Conservation (phyloP, 2,329 filamentous ascomycete species). For the Coniochaeta sp. region DNA sequence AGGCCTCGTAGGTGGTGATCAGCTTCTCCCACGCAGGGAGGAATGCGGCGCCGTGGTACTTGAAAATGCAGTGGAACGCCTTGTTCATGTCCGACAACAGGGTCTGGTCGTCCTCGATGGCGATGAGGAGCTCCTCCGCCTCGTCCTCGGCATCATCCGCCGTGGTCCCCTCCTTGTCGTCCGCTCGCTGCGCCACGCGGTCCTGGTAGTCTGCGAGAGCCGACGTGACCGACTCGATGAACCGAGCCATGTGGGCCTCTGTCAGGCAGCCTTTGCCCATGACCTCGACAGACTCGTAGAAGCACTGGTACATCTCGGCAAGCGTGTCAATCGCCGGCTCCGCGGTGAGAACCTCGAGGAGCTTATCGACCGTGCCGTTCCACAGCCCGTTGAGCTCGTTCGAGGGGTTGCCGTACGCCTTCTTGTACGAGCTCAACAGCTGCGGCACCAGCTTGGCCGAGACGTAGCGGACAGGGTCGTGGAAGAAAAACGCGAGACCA, state of each 20-base stretch:
- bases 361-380: constrained; percentile 78
- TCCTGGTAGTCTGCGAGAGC: constrained; percentile 90
- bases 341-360: constrained; percentile 86
- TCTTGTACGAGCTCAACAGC: constrained; percentile 89
- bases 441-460: constrained; percentile 93
- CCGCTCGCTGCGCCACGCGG: constrained; percentile 73
- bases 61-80: constrained; percentile 98
- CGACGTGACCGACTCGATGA: constrained; percentile 78
- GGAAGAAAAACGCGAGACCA: constrained; percentile 96
- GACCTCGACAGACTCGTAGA: constrained; percentile 96
- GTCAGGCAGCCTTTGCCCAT: constrained; percentile 79
- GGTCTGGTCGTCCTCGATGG: constrained; percentile 95
- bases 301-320: constrained; percentile 99
- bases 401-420: constrained; percentile 75
- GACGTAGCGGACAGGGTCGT: constrained; percentile 91
- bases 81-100: constrained; percentile 99
- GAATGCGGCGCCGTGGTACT: constrained; percentile 83
- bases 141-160: constrained; percentile 80
- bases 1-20: constrained; percentile 76
- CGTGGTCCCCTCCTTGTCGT: constrained; percentile 65
- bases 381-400: constrained; percentile 76
- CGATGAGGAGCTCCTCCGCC: constrained; percentile 77
- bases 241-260: constrained; percentile 71
- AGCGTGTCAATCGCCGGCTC: constrained; percentile 95
- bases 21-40: constrained; percentile 82